phyloP scores from a whole-genome alignment of 1,139 yeast genomes.

The Candida smagusa region DNA sequence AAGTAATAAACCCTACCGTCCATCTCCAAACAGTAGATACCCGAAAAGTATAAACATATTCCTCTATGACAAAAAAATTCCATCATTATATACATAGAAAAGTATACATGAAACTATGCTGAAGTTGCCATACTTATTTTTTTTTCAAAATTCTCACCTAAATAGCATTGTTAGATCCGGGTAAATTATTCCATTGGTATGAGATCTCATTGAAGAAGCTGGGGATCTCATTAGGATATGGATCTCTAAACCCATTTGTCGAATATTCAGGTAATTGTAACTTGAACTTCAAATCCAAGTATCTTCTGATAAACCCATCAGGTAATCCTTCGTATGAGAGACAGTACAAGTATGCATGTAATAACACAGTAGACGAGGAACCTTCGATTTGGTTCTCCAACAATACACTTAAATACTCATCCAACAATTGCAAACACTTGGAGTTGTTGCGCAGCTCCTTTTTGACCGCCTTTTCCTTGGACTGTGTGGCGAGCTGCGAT shows the following conservation, averaged over 20 bases:
- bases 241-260: constrained; percentile 16
- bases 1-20: constrained; percentile 16
- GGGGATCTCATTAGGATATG: constrained; percentile 32
- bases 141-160: no score
- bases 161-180: no score
- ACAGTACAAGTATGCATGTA: constrained; percentile 39
- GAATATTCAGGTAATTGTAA: constrained; percentile 7
- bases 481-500: constrained; percentile 40
- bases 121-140: constrained; percentile 30
- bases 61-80: constrained; percentile 43
- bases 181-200: constrained; percentile 8
- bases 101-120: constrained; percentile 49
- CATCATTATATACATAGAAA: constrained; percentile 42
- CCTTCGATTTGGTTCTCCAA: constrained; percentile 6
- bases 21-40: constrained; percentile 12
- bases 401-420: constrained; percentile 15
- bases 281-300: constrained; percentile 21
- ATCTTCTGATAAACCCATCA: constrained; percentile 39
- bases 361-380: constrained; percentile 23
- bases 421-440: constrained; percentile 45
- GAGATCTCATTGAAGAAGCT: constrained; percentile 34
- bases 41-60: constrained; percentile 11
- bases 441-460: constrained; percentile 52
- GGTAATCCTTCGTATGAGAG: constrained; percentile 38
- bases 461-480: constrained; percentile 39